Base-by-base conservation (phyloP, 768 basidiomycete species). In the Paxillus rubicundulus region DNA sequence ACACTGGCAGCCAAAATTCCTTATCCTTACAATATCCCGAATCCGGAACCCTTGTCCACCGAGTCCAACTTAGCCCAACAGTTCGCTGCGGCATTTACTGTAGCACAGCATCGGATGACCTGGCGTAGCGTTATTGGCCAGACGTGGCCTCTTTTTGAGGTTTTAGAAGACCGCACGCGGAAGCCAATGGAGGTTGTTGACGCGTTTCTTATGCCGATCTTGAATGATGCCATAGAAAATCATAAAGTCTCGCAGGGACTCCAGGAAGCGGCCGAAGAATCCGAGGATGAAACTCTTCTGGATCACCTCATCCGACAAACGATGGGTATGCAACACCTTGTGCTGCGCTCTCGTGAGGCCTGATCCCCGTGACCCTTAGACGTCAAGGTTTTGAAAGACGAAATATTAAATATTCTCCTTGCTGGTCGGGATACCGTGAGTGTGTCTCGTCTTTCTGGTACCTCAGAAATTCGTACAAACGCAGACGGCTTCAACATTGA, bases 361-460 rank as follows among this genome's bases (percentile, higher is more conserved):
- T 38, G 21, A 46, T 39, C 9, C n/a, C 28, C 2, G 18, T 30
- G 24, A 18, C 30, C 9, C 13, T 27, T 20, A 72, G 70, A 72
- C 18, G 33, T 58, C 53, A 66, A 60, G 18, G 49, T 75, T 16
- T 48, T 79, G 18, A 72, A 67, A 48, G 77, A 77, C 45, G 72
- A 77, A 54, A 73, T 70, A 10, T 51, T 78, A 47, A 76, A 74
- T 45, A 70, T 79, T 41, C 54, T 79, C 36, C 63, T 79, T 9
- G 78, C 78, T 18, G 74, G 76, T 12, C 58, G 76, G 14, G 77
- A 77, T 54, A 75, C 76, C 17, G 75, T 75, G 41, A 55, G 64
- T 58, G n/a, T 4, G 1, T 3, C 7, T 36, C 27, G 3, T 33
- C 21, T 27, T 38, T 41, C 14, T 18, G 17, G 37, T 14, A 21